A percentile compares a stretch with the other conserved stretches of the same genome.
Conservation (phyloP, 106 monocot genomes). For the Cymbidium sinense region DNA sequence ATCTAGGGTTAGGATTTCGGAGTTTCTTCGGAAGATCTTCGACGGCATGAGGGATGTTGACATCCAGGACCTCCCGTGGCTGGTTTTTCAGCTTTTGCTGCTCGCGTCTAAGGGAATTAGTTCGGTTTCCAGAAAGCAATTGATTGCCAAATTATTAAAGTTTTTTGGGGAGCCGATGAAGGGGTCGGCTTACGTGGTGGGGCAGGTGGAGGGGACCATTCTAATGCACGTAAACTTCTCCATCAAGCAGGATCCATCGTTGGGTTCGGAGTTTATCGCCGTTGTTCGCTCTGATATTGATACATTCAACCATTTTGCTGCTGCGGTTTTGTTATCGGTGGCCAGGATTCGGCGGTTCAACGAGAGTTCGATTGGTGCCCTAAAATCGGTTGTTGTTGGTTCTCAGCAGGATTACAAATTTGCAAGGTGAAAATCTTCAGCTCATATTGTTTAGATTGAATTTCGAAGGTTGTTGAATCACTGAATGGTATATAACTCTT, state of each 20-base stretch:
- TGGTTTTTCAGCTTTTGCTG: constrained; percentile 77
- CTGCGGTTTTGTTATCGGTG: constrained; percentile 61
- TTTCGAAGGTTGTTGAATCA: background rate
- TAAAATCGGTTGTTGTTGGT: constrained; percentile 32
- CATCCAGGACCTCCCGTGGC: constrained; percentile 77
- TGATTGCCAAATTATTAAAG: constrained; percentile 48
- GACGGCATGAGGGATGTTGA: constrained; percentile 45
- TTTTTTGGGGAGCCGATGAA: constrained; percentile 49
- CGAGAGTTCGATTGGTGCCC: constrained; percentile 41
- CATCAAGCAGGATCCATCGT: constrained; percentile 82
- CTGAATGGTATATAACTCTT: background rate
- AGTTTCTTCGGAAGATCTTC: constrained; percentile 54
- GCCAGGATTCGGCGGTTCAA: constrained; percentile 67
- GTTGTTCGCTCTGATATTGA: constrained; percentile 27
- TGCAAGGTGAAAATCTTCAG: constrained; percentile 42
- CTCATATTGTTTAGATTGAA: background rate
- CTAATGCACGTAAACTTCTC: constrained; percentile 91
- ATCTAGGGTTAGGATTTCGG: constrained; percentile 18
- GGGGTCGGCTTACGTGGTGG: constrained; percentile 41
- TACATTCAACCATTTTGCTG: constrained; percentile 57
- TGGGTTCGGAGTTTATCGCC: constrained; percentile 61
- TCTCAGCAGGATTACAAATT: constrained; percentile 37
- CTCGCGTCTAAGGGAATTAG: constrained; percentile 60
- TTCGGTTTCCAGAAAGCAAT: constrained; percentile 16
- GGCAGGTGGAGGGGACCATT: constrained; percentile 82